These are phyloP conservation scores for Neofusicoccum ribis DNA, from an alignment of 2,329 filamentous ascomycete species.

Conservation along the genomic window DNA sequence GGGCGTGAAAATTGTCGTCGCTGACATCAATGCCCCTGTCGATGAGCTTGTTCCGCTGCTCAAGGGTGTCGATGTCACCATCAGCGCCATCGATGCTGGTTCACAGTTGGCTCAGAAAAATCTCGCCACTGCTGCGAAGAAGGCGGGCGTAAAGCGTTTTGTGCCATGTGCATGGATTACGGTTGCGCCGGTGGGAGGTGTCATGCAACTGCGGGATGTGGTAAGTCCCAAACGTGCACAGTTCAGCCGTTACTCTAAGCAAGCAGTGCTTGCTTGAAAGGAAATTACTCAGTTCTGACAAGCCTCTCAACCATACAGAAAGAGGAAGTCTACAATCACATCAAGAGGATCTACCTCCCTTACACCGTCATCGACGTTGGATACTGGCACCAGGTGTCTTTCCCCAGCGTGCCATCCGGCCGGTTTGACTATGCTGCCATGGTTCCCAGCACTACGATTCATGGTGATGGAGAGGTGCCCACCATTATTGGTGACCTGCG, in stretches of 20 bases:
- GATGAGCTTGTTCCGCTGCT: neutral
- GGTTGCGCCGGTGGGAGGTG: constrained; percentile 45
- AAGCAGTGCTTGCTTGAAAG: neutral
- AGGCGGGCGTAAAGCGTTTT: constrained; percentile 34
- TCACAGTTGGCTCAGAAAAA: neutral
- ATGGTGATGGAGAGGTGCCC: constrained; percentile 39
- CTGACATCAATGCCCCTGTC: neutral
- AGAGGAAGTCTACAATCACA: neutral
- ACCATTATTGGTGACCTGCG: constrained; percentile 50
- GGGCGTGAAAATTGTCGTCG: neutral
- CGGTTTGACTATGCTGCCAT: constrained; percentile 35
- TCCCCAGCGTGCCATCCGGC: constrained; percentile 49
- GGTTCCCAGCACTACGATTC: neutral
- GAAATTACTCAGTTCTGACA: neutral
- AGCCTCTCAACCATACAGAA: neutral
- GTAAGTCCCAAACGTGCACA: constrained; percentile 24
- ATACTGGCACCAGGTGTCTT: constrained; percentile 57
- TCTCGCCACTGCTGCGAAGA: constrained; percentile 26
- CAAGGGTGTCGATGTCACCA: neutral
- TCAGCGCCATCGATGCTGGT: neutral
- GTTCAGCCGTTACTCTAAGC: no score
- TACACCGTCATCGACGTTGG: constrained; percentile 61
- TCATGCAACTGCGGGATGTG: constrained; percentile 44
- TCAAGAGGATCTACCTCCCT: constrained; percentile 54
- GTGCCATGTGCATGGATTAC: constrained; percentile 36